Conservation (phyloP, 2,329 filamentous ascomycete genomes). For the Helminthosporium solani region DNA sequence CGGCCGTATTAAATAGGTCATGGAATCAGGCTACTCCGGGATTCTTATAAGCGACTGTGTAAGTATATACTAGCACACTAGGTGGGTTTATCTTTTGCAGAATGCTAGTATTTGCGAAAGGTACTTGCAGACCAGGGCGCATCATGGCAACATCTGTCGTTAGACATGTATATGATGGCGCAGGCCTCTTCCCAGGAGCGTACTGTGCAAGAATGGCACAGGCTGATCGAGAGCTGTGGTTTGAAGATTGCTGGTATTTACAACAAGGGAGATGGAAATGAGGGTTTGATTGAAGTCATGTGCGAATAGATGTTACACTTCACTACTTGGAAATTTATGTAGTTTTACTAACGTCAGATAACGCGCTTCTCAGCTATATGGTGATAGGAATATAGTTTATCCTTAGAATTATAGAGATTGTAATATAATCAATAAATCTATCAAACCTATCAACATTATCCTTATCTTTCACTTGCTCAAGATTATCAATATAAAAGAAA, state of each 20-base stretch:
- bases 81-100: not conserved
- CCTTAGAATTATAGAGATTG: too few relatives aligned
- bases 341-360: too few relatives aligned
- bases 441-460: too few relatives aligned
- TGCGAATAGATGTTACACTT: constrained; percentile 2
- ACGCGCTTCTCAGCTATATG: too few relatives aligned
- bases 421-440: too few relatives aligned
- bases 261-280: constrained; percentile 10
- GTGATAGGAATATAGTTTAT: too few relatives aligned
- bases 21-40: constrained; percentile 15
- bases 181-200: constrained; percentile 11
- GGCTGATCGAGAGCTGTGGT: constrained; percentile 10
- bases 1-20: constrained; percentile 11
- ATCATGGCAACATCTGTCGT: constrained; percentile 10
- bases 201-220: constrained; percentile 7
- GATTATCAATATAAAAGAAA: too few relatives aligned
- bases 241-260: constrained; percentile 11
- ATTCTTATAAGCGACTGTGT: constrained; percentile 15
- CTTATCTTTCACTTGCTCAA: too few relatives aligned
- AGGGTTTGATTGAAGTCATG: constrained; percentile 13
- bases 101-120: constrained; percentile 1
- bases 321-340: too few relatives aligned
- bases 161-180: constrained; percentile 13
- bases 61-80: not conserved
- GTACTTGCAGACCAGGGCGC: constrained; percentile 11